Evolutionary conservation across 495 filamentous ascomycete species (phyloP), one percentile per base, ranked within the genome.

Genomic region (Apodospora peruviana): DNA sequence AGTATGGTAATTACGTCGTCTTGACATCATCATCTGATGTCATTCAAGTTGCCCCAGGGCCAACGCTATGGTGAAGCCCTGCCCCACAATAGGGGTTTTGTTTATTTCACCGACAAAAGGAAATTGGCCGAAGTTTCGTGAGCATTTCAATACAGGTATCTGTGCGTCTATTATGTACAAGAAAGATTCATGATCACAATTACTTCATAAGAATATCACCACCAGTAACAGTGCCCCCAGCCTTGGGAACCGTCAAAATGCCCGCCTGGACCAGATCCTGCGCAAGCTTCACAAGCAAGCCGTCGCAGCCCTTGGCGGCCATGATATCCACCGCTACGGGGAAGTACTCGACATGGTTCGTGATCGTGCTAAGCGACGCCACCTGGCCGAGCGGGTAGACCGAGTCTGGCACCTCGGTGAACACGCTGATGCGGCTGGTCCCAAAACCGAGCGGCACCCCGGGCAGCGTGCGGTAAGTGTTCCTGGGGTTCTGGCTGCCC

Each of bases 291-390:
- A 74, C 78, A 38, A 85, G 58, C 63, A 85, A 67, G 0, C 74
- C 69, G 64, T 87, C 83, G 50, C 83, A 86, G 0, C 81, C 82
- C 40, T 75, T 74, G 2, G 80, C 76, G 2, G 76, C 81, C 59
- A 82, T 61, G 29, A 87, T 67, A 48, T 77, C 71, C 17, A 85
- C 71, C 0, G 73, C 74, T 0, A 87, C 81, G 1, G 82, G 82
- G 27, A 84, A 51, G 24, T 69, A 68, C 62, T 85, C 83, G 21
- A 62, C 64, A 40, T 78, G 66, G 1, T 71, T 41, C 0, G 78
- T 79, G 44, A 84, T 72, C 4, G 65, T 74, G 4, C 74, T 79
- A 48, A 71, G 67, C 41, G 77, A 77, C 1, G 67, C 45, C 5
- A 76, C 70, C 53, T 82, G 65, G 1, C 82, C 80, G 12, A 86